Evolutionary conservation across 2,329 filamentous ascomycete species (phyloP).

Genomic region (Paracorniculantispora psalliotae): DNA sequence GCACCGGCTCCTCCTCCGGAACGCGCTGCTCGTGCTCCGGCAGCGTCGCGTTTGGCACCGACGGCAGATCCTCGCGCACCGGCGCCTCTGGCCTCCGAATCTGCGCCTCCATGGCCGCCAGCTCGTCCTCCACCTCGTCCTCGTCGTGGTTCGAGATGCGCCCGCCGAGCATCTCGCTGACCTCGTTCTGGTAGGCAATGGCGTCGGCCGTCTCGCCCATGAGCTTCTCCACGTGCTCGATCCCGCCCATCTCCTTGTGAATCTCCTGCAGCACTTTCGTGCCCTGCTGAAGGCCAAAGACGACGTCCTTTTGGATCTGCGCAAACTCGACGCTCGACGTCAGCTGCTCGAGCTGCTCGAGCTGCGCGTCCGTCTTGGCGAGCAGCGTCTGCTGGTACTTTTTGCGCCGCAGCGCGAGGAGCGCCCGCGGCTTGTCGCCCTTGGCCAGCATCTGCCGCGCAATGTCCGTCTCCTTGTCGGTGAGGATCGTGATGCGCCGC

Average conservation of each 20-base stretch:
- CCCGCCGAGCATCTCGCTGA: constrained; percentile 84
- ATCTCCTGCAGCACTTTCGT: constrained; percentile 87
- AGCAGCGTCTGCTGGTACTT: constrained; percentile 94
- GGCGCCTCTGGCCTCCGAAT: constrained; percentile 13
- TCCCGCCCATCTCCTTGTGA: constrained; percentile 89
- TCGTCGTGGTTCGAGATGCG: constrained; percentile 92
- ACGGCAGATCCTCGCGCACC: constrained; percentile 20
- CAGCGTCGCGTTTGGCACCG: constrained; percentile 30
- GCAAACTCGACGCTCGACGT: constrained; percentile 91
- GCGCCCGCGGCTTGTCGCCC: constrained; percentile 74
- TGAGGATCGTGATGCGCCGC: constrained; percentile 79
- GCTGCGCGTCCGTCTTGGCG: constrained; percentile 82
- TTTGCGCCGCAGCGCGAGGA: constrained; percentile 85
- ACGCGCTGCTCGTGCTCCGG: constrained; percentile 21
- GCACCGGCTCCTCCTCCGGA: constrained; percentile 19
- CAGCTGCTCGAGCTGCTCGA: constrained; percentile 88
- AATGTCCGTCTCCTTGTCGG: constrained; percentile 79
- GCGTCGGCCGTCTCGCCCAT: constrained; percentile 91
- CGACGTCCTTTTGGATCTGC: constrained; percentile 90
- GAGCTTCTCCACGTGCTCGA: constrained; percentile 90
- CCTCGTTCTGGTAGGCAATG: constrained; percentile 88
- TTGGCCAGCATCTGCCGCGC: constrained; percentile 76
- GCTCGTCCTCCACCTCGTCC: constrained; percentile 94
- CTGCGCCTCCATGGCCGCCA: constrained; percentile 67
- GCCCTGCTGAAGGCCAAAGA: constrained; percentile 89